Base-by-base conservation (phyloP, 805 yeast species). In the Wickerhamomyces strasburgensis region DNA sequence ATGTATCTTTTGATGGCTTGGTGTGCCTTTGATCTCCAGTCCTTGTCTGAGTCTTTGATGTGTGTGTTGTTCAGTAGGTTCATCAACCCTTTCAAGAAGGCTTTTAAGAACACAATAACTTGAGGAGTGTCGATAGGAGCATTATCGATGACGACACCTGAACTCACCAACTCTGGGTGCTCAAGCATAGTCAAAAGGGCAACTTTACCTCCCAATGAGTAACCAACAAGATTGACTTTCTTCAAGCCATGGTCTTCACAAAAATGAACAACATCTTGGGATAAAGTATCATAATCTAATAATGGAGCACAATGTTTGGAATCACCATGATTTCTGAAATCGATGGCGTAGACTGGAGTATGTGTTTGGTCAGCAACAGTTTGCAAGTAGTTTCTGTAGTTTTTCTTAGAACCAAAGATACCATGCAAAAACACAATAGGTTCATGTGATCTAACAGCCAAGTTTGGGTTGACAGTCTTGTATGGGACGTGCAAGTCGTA, bases 171-270 rank as follows among this genome's bases (percentile, higher is more conserved):
- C 4, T 61, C 64, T 2, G 75, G 75, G 31, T 60, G 43, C 39
- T 52, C 48, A 35, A 73, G 50, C 3, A 67, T 55, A 3, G 64
- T 62, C 34, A 66, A 38, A 72, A 73, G 68, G 5, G 72, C 66
- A 5, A 68, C 68, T 38, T 72, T 72, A 11, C 75, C 78, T 5
- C 79, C 79, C 66, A 73, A 64, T 21, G 73, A 70, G 48, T 71
- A 75, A 0, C 79, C 79, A 27, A 60, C 46, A 15, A 61, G 31
- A 27, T 52, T 50, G n/a, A 54, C 52, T 25, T 52, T 51, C 14
- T 42, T 40, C 15, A 65, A 56, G 26, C 48, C 36, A 26, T 58
- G 57, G 25, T 55, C 48, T 25, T 59, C 47, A 6, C 72, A 42
- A 37, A 61, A 64, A 29, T 50, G 42, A 5, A 61, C 52, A 3